Evolutionary conservation across 495 filamentous ascomycete species (phyloP).

Genomic region (Neurospora sp.): DNA sequence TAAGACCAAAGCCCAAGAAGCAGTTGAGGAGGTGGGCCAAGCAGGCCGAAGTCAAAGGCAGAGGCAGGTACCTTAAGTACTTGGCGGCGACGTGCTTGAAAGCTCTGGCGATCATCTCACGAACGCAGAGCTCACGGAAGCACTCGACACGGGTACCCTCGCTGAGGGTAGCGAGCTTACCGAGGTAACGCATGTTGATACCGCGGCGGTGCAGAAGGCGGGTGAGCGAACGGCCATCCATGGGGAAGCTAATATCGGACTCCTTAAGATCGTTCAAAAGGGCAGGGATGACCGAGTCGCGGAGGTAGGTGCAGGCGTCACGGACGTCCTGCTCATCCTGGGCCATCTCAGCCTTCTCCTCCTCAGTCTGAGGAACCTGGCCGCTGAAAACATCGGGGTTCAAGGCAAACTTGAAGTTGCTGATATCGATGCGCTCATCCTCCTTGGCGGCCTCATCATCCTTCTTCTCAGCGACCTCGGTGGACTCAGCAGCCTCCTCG

Average conservation of each 20-base stretch:
- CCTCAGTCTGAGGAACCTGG: slow-evolving; percentile 79
- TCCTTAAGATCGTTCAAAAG: slow-evolving; percentile 76
- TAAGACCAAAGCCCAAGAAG: slow-evolving; percentile 68
- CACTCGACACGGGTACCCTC: slow-evolving; percentile 63
- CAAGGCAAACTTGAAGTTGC: slow-evolving; percentile 73
- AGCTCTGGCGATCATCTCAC: slow-evolving; percentile 87
- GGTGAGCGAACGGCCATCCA: slow-evolving; percentile 89
- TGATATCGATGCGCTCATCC: slow-evolving; percentile 62
- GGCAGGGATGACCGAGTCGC: slow-evolving; percentile 58
- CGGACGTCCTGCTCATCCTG: slow-evolving; percentile 85
- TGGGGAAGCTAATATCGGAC: slow-evolving; percentile 91
- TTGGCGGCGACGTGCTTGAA: slow-evolving; percentile 87
- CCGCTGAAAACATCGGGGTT: slow-evolving; percentile 96
- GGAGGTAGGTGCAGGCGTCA: slow-evolving; percentile 69
- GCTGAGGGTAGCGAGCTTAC: slow-evolving; percentile 62
- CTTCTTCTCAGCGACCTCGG: slow-evolving; percentile 23
- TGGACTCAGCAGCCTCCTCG: slow-evolving; percentile 13
- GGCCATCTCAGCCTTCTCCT: slow-evolving; percentile 75
- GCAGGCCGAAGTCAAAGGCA: slow-evolving; percentile 63
- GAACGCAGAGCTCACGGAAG: slow-evolving; percentile 62
- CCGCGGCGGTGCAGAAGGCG: slow-evolving; percentile 91
- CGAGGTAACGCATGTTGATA: slow-evolving; percentile 94
- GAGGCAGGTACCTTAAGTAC: slow-evolving; percentile 71
- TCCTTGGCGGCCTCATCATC: slow-evolving; percentile 17
- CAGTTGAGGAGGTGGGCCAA: slow-evolving; percentile 90